Percentiles rank a stretch among this genome's conserved stretches.
Conservation (phyloP, 805 yeast species). For the Lachancea fermentati region DNA sequence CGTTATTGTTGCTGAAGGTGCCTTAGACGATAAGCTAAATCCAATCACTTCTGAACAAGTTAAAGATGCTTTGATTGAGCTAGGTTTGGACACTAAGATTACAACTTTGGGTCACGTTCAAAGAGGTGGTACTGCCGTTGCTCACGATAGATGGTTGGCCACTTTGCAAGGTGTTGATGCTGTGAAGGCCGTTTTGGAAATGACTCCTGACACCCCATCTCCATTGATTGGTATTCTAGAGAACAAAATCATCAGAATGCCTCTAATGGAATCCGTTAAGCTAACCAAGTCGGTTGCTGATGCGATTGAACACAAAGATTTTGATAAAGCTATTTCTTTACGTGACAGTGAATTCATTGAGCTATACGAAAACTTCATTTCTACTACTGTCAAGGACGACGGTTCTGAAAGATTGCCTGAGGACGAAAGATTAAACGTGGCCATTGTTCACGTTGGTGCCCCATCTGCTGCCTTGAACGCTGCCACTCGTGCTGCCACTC, state of each 20-base stretch:
- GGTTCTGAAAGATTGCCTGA: conserved; percentile 55
- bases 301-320: conserved; percentile 74
- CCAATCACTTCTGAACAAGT: conserved; percentile 81
- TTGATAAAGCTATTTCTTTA: conserved; percentile 77
- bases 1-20: conserved; percentile 98
- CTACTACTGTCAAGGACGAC: conserved; percentile 64
- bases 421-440: conserved; percentile 63
- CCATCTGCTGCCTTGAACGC: conserved; percentile 96
- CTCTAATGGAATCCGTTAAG: conserved; percentile 84
- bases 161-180: conserved; percentile 98
- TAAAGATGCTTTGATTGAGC: conserved; percentile 69
- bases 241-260: conserved; percentile 78
- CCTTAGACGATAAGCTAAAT: conserved; percentile 71
- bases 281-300: conserved; percentile 85
- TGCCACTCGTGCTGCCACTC: conserved; percentile 85
- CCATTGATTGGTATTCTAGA: conserved; percentile 90
- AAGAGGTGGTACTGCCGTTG: conserved; percentile 98
- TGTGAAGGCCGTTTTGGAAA: conserved; percentile 82
- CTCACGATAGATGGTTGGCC: conserved; percentile 85
- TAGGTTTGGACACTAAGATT: conserved; percentile 91
- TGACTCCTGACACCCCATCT: conserved; percentile 86
- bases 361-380: conserved; percentile 64
- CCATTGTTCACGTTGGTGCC: conserved; percentile 90
- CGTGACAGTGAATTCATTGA: conserved; percentile 88
- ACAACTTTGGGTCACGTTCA: conserved; percentile 97